Base-by-base conservation (phyloP, 306 rosid genomes). In the Glycine tomentella region DNA sequence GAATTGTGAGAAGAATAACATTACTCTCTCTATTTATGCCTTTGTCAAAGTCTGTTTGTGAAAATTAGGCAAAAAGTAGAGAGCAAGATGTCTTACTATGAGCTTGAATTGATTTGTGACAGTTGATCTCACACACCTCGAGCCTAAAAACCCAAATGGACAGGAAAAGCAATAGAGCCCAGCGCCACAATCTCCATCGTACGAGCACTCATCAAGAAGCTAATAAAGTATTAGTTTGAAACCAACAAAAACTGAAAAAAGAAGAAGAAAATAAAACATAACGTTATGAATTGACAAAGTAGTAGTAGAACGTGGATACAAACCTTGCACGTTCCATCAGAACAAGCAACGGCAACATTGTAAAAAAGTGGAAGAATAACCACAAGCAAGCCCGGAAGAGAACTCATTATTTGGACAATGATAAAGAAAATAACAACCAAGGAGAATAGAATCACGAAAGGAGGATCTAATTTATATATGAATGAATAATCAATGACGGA, bases 91-190 rank as follows among this genome's bases (percentile, higher is more conserved):
- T 75, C 82, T 75, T 91, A 95, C 97, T 80, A 90, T 14, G 72
- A 93, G 92, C 85, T 88, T 85, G 89, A 95, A 95, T 72, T 89
- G 97, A 83, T 95, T 77, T 16, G 97, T 91, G 31, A 69, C 49
- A 58, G 86, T 75, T 20, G 95, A 89, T 85, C 97, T 87, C 10
- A 95, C 90, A 86, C 99, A 95, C 84, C 87, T 90, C 2, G 88
- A 67, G 53, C 85, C 94, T 14, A 73, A 3, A 69, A 87, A 90
- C 0, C 67, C 91, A 46, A 75, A 20, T 15, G 85, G 64, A 84
- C 99, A 95, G 3, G 87, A 82, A 40, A 68, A 90, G 81, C 99
- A 95, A 36, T 83, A 82, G 15, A 89, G 78, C 2, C 92, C 97
- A 42, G 75, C 40, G 10, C 78, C 86, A 81, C 99, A 95, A 75